Percentiles rank a stretch among this genome's conserved stretches.
phyloP scores from a whole-genome alignment of 768 basidiomycete genomes.

The Dentipellis fragilis region DNA sequence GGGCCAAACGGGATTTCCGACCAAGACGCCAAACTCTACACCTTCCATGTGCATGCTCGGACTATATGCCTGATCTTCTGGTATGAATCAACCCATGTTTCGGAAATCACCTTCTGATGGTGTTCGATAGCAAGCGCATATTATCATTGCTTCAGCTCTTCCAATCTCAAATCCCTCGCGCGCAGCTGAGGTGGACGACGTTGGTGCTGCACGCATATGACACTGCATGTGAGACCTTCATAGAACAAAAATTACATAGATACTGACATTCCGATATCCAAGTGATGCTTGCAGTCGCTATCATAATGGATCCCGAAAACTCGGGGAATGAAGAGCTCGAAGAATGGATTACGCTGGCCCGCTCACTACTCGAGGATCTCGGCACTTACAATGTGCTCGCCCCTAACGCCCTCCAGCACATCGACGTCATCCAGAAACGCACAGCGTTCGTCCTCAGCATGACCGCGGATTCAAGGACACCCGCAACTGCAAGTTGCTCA shows the following conservation, averaged over 20 bases:
- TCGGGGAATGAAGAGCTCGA: conserved; percentile 16
- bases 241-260: neutral
- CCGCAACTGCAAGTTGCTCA: neutral
- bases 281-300: conserved; percentile 17
- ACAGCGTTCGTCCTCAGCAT: conserved; percentile 9
- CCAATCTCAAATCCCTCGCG: conserved; percentile 1
- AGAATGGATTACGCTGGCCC: conserved; percentile 16
- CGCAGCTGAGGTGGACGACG: conserved; percentile 7
- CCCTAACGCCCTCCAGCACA: conserved; percentile 10
- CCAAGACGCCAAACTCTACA: conserved; percentile 7
- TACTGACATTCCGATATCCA: neutral
- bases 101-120: neutral
- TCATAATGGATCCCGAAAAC: conserved; percentile 16
- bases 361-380: conserved; percentile 6
- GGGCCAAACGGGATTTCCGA: neutral
- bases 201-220: conserved; percentile 8
- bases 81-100: neutral
- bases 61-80: conserved; percentile 9
- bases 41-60: conserved; percentile 9
- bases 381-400: conserved; percentile 11
- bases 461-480: neutral
- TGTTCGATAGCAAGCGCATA: conserved; percentile 12
- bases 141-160: conserved; percentile 10
- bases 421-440: conserved; percentile 14
- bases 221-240: conserved; percentile 12